These are phyloP conservation scores for Parasarocladium wereldwijsianum DNA, from an alignment of 2,329 filamentous ascomycete genomes.

Conservation along the genomic window DNA sequence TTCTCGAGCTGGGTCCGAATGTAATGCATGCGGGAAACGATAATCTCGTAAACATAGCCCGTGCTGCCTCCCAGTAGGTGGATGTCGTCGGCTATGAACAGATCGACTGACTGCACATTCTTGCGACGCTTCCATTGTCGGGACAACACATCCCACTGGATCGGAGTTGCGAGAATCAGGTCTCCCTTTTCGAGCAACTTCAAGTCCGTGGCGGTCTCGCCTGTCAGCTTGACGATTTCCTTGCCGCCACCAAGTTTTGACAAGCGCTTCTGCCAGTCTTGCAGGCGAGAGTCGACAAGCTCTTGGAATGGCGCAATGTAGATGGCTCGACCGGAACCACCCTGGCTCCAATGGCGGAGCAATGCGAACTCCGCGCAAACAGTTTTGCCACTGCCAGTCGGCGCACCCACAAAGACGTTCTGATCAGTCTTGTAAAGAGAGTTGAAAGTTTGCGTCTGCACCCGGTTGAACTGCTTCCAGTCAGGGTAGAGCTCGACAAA, in stretches of 20 bases:
- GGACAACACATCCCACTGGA: constrained; percentile 92
- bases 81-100: constrained; percentile 91
- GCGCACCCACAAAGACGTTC: constrained; percentile 85
- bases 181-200: constrained; percentile 80
- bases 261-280: constrained; percentile 76
- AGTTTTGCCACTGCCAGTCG: constrained; percentile 91
- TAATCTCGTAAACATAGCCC: constrained; percentile 87
- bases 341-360: constrained; percentile 64
- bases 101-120: constrained; percentile 77
- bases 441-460: constrained; percentile 95
- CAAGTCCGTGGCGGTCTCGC: constrained; percentile 81
- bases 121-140: constrained; percentile 94
- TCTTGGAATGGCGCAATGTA: constrained; percentile 95
- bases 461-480: constrained; percentile 87
- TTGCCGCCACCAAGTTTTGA: constrained; percentile 64
- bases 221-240: constrained; percentile 81
- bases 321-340: constrained; percentile 55
- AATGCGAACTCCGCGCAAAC: constrained; percentile 92
- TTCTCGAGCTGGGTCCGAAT: constrained; percentile 81
- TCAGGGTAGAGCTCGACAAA: constrained; percentile 69
- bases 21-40: constrained; percentile 96
- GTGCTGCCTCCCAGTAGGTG: constrained; percentile 79
- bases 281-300: constrained; percentile 65
- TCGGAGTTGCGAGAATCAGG: constrained; percentile 79
- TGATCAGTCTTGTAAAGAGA: constrained; percentile 82